These are phyloP conservation scores for Pyracantha coccinea DNA, from an alignment of 331 rosid species.

Conservation along the genomic window DNA sequence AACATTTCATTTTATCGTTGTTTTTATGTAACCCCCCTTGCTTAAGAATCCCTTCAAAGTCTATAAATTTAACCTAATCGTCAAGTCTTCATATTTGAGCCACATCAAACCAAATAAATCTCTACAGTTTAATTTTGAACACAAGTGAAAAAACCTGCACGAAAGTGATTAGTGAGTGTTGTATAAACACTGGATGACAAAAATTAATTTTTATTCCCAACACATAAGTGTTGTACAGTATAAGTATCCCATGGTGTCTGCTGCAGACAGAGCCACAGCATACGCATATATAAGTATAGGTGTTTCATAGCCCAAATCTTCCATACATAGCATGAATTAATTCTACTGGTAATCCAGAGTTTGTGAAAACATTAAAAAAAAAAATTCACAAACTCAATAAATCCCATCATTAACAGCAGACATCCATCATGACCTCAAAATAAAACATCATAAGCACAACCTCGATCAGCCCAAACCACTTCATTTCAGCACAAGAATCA, in stretches of 20 bases:
- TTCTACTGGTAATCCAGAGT: neutral
- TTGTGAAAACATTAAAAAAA: neutral
- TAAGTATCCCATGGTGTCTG: neutral
- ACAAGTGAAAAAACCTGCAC: neutral
- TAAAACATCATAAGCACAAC: neutral
- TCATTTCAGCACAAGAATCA: neutral
- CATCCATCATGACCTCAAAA: neutral
- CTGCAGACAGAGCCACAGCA: neutral
- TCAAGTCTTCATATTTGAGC: neutral
- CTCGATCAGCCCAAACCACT: neutral
- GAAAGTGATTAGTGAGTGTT: neutral
- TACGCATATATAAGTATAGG: neutral
- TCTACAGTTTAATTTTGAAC: neutral
- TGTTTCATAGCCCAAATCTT: neutral
- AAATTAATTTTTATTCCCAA: neutral
- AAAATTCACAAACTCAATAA: neutral
- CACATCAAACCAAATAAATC: neutral
- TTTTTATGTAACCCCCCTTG: neutral
- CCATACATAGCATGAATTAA: neutral
- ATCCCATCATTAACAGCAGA: neutral
- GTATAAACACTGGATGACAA: neutral
- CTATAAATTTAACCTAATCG: neutral
- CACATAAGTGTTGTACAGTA: neutral
- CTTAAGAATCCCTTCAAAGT: neutral
- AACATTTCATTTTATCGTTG: neutral